Conservation (phyloP, 225 moss, liverwort and hornwort genomes). For the Pseudisothecium myosuroides region DNA sequence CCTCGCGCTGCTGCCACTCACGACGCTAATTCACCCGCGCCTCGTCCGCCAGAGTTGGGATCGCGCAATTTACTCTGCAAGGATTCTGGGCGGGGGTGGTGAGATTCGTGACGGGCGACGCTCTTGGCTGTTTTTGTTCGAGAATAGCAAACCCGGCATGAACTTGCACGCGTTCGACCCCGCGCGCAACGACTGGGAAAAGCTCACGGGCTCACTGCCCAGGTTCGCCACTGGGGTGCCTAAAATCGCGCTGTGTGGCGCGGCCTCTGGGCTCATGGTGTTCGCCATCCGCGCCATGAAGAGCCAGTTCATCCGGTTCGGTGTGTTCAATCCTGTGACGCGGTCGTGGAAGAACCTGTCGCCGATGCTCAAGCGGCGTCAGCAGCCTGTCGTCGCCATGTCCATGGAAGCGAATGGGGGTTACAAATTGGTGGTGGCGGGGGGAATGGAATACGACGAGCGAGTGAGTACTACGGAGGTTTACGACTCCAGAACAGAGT, state of each 20-base stretch:
- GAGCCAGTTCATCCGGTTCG: constrained; percentile 33
- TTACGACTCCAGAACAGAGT: constrained; percentile 32
- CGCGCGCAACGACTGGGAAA: constrained; percentile 14
- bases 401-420: not conserved
- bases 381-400: constrained; percentile 32
- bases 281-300: constrained; percentile 19
- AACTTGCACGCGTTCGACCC: constrained; percentile 29
- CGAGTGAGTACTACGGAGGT: constrained; percentile 36
- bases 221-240: constrained; percentile 8
- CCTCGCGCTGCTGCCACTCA: constrained; percentile 28
- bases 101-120: not conserved
- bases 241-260: constrained; percentile 16
- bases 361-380: constrained; percentile 24
- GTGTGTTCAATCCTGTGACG: constrained; percentile 45
- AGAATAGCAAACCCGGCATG: constrained; percentile 5
- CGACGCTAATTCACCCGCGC: constrained; percentile 11
- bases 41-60: constrained; percentile 19
- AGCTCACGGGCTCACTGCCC: not conserved
- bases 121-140: constrained; percentile 32
- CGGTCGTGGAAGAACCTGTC: constrained; percentile 46
- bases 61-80: constrained; percentile 10
- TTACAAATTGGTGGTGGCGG: constrained; percentile 40
- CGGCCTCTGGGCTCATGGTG: constrained; percentile 22
- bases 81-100: not conserved
- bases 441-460: constrained; percentile 28